Evolutionary conservation across 257 asterid genomes (phyloP), one percentile per base, ranked within the genome.

Genomic region (Nicotiana attenuata): DNA sequence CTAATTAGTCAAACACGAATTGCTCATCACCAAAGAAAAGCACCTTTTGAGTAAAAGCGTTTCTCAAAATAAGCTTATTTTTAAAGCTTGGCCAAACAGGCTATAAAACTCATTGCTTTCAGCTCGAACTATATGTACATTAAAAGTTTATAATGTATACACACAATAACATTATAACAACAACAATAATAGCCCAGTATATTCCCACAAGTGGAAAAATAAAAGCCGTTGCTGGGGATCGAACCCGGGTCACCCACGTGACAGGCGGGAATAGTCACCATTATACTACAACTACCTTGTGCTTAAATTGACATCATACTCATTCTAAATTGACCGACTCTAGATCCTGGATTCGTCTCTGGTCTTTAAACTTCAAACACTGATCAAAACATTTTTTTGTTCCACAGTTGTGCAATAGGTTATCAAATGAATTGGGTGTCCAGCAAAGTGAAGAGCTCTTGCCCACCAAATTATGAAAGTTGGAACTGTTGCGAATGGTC

Each of bases 221-320:
- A 47, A 16, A 6, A 92, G 97, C 94, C 93, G 92, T 84, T 92
- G 97, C 96, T 94, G 94, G 96, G 95, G 97, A 93, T 93, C 96
- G 95, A 94, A 93, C 96, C 94, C 95, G 96, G 96, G 98, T 93
- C 96, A 84, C 94, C 95, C 94, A 95, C 95, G 96, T 93, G 95
- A 91, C 97, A 94, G 94, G 97, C 91, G 89, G 95, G 93, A 87
- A 94, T 93, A 94, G 97, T 94, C 26, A 93, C 97, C 96, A 92
- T 97, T 93, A 93, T 91, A 91, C 97, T 93, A 94, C 98, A 94
- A 92, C 93, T 88, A 90, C 92, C 56, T 38, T 38, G 47, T 38
- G 47, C 47, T 38, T 38, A 38, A 38, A 7, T 38, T 38, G 47
- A 4, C 17, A 61, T 22, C 16, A 61, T 22, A 10, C 13, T 67